These are phyloP conservation scores for Pseudonitzschia delicatissima DNA, from an alignment of 108 stramenopile genomes.

Conservation along the genomic window DNA sequence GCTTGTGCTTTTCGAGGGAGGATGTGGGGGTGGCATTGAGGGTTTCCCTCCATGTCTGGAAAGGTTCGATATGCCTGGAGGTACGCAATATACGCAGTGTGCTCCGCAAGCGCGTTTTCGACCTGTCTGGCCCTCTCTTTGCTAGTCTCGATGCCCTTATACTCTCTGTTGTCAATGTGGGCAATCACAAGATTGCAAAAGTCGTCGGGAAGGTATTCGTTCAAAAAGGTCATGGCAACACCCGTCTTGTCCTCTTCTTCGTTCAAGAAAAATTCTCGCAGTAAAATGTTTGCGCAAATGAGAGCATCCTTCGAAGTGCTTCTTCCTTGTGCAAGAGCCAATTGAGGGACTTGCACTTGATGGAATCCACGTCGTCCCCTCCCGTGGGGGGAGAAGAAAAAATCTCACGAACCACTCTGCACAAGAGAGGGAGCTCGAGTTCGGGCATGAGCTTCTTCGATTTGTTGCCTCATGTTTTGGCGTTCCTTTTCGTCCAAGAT, in stretches of 20 bases:
- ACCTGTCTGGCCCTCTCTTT: slow-evolving; percentile 9
- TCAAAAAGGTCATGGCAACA: slow-evolving; percentile 29
- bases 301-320: slow-evolving; percentile 63
- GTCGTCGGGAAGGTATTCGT: slow-evolving; percentile 31
- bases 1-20: slow-evolving; percentile 48
- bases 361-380: slow-evolving; percentile 18
- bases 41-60: slow-evolving; percentile 33
- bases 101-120: slow-evolving; percentile 29
- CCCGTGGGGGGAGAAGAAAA: background rate
- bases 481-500: slow-evolving; percentile 55
- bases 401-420: slow-evolving; percentile 44
- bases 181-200: slow-evolving; percentile 13
- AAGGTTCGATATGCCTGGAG: slow-evolving; percentile 39
- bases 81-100: slow-evolving; percentile 34
- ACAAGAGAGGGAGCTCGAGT: slow-evolving; percentile 35
- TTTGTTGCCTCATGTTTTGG: slow-evolving; percentile 45
- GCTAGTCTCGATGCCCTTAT: slow-evolving; percentile 2
- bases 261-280: slow-evolving; percentile 57
- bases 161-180: background rate
- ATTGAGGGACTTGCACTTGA: slow-evolving; percentile 39
- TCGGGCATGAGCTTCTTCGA: slow-evolving; percentile 52
- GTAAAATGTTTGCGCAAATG: slow-evolving; percentile 63
- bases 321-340: slow-evolving; percentile 64
- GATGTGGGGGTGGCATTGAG: slow-evolving; percentile 14
- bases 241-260: slow-evolving; percentile 39